Evolutionary conservation across 83 land plant genomes (phyloP).

Genomic region (Thuja plicata): DNA sequence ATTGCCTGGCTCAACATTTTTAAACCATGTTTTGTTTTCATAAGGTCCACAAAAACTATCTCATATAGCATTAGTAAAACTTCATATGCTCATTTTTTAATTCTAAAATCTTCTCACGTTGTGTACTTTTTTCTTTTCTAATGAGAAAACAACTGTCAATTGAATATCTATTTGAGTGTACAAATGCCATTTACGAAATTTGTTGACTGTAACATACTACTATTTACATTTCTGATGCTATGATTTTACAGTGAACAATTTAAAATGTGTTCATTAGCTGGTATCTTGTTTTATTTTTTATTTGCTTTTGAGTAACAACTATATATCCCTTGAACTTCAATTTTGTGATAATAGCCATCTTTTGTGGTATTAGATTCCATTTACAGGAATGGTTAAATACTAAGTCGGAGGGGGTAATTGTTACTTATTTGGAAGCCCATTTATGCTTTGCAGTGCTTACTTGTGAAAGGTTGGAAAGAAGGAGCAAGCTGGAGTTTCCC

Average conservation of each 20-base stretch:
- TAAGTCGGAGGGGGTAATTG: background rate
- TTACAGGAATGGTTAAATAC: background rate
- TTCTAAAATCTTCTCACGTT: too few species aligned
- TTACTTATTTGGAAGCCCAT: background rate
- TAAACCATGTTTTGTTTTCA: background rate
- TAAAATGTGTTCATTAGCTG: background rate
- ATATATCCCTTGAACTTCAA: background rate
- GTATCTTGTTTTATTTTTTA: background rate
- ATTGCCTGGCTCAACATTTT: background rate
- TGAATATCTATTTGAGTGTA: background rate
- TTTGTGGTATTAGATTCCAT: background rate
- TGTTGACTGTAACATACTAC: background rate
- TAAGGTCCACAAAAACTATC: background rate
- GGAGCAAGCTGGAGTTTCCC: slow-evolving; percentile 99
- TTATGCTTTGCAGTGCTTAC: slow-evolving; percentile 60
- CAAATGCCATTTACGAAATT: background rate
- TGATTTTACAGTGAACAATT: background rate
- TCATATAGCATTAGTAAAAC: background rate
- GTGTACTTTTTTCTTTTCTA: background rate
- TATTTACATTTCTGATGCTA: background rate
- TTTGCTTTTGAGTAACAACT: background rate
- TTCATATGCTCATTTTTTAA: background rate
- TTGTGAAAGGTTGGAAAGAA: slow-evolving; percentile 98
- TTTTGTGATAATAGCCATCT: background rate
- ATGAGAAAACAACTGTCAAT: background rate